Conservation (phyloP, 495 filamentous ascomycete species). For the Melanomma pulvis-pyrius region DNA sequence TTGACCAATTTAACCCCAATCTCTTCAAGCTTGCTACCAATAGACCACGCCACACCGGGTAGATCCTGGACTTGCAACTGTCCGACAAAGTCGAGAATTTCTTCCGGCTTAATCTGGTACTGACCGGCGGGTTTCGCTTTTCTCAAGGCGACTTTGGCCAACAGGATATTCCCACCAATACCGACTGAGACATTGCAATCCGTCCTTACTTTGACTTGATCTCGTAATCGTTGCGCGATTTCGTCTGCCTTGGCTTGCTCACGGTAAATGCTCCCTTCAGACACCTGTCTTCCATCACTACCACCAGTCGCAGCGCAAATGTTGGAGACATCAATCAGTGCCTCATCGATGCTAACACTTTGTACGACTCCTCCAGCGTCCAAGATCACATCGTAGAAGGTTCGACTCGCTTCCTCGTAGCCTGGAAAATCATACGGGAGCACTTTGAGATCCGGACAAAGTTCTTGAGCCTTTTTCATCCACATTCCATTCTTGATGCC, state of each 20-base stretch:
- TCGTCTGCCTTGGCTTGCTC: constrained; percentile 82
- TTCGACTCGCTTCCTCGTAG: constrained; percentile 88
- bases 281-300: constrained; percentile 66
- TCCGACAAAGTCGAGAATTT: constrained; percentile 74
- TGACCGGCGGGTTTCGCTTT: constrained; percentile 96
- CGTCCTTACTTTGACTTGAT: constrained; percentile 69
- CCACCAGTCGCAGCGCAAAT: constrained; percentile 68
- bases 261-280: constrained; percentile 73
- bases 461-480: constrained; percentile 86
- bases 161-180: constrained; percentile 86
- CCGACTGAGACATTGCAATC: constrained; percentile 91
- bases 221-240: constrained; percentile 68
- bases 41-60: constrained; percentile 86
- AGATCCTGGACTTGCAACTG: constrained; percentile 75
- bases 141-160: constrained; percentile 85
- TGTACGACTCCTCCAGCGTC: constrained; percentile 79
- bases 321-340: constrained; percentile 74
- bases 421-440: constrained; percentile 91
- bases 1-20: constrained; percentile 80
- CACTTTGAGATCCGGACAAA: constrained; percentile 83
- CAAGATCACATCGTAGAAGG: constrained; percentile 86
- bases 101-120: constrained; percentile 79
- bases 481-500: constrained; percentile 98
- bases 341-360: constrained; percentile 96
- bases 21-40: constrained; percentile 81